Evolutionary conservation across 768 basidiomycete genomes (phyloP).

Genomic region (Calvatia gigantea): DNA sequence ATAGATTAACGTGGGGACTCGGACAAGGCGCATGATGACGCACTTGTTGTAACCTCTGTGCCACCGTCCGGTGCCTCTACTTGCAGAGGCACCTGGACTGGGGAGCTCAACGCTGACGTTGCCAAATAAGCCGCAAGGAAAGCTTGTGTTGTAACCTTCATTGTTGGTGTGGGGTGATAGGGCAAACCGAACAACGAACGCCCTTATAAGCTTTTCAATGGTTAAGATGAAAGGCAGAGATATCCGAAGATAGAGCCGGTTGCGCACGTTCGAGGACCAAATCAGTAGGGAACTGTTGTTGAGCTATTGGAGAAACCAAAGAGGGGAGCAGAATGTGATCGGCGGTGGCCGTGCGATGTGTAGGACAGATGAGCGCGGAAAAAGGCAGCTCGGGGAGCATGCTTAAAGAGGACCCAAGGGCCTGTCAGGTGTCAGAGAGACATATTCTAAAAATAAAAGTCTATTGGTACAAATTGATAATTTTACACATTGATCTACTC

Average conservation of each 20-base stretch:
- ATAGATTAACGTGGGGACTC: background rate
- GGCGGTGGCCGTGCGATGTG: background rate
- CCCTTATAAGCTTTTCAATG: background rate
- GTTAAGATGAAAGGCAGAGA: background rate
- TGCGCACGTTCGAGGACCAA: slow-evolving; percentile 10
- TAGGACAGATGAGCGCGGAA: background rate
- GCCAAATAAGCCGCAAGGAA: background rate
- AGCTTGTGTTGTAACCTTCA: background rate
- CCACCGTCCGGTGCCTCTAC: background rate
- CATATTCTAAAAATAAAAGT: background rate
- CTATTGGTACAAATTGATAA: slow-evolving; percentile 7
- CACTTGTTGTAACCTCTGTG: background rate
- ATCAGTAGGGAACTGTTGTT: background rate
- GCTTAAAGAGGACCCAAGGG: too few relatives aligned
- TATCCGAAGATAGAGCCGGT: background rate
- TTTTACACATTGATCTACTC: slow-evolving; percentile 3
- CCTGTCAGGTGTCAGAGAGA: background rate
- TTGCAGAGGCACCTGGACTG: slow-evolving; percentile 2
- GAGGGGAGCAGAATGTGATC: background rate
- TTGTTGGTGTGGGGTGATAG: background rate
- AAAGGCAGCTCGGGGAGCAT: too few relatives aligned
- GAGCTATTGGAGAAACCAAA: background rate
- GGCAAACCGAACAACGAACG: background rate
- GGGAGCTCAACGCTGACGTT: background rate
- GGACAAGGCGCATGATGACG: background rate